These are phyloP conservation scores for Oxyria digyna DNA, from an alignment of 148 eudicot species.

Conservation along the genomic window DNA sequence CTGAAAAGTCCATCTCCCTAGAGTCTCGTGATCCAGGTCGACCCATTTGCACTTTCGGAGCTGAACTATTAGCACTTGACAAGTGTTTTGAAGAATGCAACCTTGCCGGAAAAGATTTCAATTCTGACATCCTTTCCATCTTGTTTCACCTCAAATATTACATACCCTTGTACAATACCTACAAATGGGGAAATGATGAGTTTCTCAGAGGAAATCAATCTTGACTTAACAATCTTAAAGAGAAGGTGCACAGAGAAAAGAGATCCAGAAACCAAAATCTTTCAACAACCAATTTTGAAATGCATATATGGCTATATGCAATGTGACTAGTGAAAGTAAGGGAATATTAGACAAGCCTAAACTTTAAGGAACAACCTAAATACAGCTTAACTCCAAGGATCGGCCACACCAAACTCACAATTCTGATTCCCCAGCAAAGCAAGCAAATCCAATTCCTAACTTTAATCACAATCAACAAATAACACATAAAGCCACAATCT, in stretches of 20 bases:
- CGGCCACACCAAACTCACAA: background rate
- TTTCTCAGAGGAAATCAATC: background rate
- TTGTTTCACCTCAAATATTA: slow-evolving; percentile 14
- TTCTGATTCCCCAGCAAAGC: background rate
- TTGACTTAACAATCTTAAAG: background rate
- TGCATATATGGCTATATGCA: background rate
- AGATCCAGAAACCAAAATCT: background rate
- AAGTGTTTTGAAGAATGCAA: slow-evolving; percentile 23
- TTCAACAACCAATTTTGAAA: background rate
- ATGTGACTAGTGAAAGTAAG: background rate
- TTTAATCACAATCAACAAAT: slow-evolving; percentile 11
- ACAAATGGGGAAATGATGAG: background rate
- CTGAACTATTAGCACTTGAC: slow-evolving; percentile 20
- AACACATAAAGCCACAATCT: background rate
- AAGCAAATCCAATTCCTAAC: too few relatives aligned
- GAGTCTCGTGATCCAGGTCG: slow-evolving; percentile 23
- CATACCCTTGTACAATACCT: slow-evolving; percentile 18
- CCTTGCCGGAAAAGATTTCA: slow-evolving; percentile 27
- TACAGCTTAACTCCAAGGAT: too few relatives aligned
- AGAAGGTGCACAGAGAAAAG: background rate
- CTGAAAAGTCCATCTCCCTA: slow-evolving; percentile 22
- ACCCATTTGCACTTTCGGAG: slow-evolving; percentile 26
- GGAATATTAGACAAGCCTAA: background rate
- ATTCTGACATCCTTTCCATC: slow-evolving; percentile 55
- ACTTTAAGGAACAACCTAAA: background rate